Base-by-base conservation (phyloP, 495 filamentous ascomycete species). In the Neurospora africana region DNA sequence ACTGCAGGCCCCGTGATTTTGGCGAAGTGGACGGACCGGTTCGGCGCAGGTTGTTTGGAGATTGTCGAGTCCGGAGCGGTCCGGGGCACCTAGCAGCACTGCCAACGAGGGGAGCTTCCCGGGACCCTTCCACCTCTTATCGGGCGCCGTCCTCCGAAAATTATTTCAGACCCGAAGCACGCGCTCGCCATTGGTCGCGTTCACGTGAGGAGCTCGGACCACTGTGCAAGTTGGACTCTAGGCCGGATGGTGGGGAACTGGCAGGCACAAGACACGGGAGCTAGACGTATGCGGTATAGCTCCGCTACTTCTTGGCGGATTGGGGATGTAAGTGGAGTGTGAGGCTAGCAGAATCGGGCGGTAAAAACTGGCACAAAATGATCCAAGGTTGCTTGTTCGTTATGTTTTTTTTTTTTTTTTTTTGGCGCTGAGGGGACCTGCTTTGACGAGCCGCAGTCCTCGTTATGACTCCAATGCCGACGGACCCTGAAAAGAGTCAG, bases 171-270 rank as follows among this genome's bases (percentile, higher is more conserved):
- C 13, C 43, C 37, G 33, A 67, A 36, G 65, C 43, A 73, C 70
- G 70, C 68, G 72, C 39, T 65, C 53, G 53, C 27, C 53, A 65
- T 65, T 65, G 68, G 23, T n/a, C 53, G 53, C 2, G 21, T 74
- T 78, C 76, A 78, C 76, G 76, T 78, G 76, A 78, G 74, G 38
- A 36, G 68, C 40, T 37, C 27, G 58, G 11, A n/a, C 70, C 41
- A 41, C 21, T 15, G 35, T 43, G 21, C 39, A 19, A 58, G 70
- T 68, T 27, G 67, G 67, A 67, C 21, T 38, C 53, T 17, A 19
- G 35, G 33, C 15, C 6, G 61, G 69, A 39, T 61, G 69, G 69
- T 71, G 58, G 39, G 53, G 15, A 44, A 17, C 58, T 58, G 72
- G 53, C 47, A 58, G 47, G 47, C 53, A 61, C 53, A 65, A 19